These are phyloP conservation scores for Podila clonocystis DNA, from an alignment of 192 early-diverging fungal genomes.

Conservation along the genomic window DNA sequence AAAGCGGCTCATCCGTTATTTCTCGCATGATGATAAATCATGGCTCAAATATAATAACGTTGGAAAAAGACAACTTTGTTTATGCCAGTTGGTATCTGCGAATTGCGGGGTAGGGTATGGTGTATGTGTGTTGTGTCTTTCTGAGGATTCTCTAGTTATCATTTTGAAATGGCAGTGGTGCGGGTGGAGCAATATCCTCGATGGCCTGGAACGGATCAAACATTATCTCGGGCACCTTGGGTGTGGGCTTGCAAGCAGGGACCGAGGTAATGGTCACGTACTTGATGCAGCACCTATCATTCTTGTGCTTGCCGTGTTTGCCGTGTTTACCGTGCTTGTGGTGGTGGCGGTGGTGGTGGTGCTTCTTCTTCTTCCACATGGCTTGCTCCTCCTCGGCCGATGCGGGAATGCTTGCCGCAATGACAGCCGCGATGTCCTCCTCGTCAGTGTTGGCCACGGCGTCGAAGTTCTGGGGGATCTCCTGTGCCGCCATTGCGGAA, in stretches of 20 bases:
- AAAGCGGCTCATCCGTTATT: no score
- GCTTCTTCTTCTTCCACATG: constrained; percentile 1
- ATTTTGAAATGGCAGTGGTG: no score
- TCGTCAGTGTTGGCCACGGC: neutral
- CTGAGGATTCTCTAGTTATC: no score
- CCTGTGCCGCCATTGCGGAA: neutral
- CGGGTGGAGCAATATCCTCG: no score
- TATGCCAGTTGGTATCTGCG: no score
- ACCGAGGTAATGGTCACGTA: constrained; percentile 15
- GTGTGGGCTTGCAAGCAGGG: constrained; percentile 5
- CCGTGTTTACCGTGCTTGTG: constrained; percentile 3
- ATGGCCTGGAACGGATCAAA: no score
- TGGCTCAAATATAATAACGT: no score
- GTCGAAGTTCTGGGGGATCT: neutral
- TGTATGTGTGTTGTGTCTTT: no score
- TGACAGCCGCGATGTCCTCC: neutral
- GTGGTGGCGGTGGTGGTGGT: constrained; percentile 1
- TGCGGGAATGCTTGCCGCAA: neutral
- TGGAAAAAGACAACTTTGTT: no score
- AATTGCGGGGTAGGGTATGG: no score
- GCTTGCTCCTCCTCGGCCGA: neutral
- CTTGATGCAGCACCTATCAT: constrained; percentile 10
- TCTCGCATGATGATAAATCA: no score
- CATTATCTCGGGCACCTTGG: neutral
- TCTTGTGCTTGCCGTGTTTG: constrained; percentile 3